A percentile compares a stretch with the other conserved stretches of the same genome.
Conservation (phyloP, 192 early-diverging fungal genomes). For the Entomortierella lignicola region DNA sequence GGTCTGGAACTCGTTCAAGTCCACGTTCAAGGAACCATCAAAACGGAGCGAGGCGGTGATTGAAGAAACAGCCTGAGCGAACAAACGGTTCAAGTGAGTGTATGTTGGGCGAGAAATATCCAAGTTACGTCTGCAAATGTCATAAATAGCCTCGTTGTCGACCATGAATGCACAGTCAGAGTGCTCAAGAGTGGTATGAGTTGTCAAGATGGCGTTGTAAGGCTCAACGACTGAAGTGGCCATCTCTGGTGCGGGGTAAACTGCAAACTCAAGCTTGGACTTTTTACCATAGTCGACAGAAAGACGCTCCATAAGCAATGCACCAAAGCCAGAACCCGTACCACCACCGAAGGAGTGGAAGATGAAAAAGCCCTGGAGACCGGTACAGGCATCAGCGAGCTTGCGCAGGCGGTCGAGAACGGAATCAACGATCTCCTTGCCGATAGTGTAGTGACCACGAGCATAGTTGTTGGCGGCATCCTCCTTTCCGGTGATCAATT, state of each 20-base stretch:
- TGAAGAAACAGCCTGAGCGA: constrained; percentile 99
- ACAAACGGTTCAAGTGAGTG: constrained; percentile 97
- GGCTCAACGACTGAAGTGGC: constrained; percentile 98
- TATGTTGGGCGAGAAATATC: constrained; percentile 97
- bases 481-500: constrained; percentile 99
- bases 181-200: constrained; percentile 99
- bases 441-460: constrained; percentile 99
- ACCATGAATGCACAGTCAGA: constrained; percentile 99
- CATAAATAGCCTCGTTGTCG: constrained; percentile 99
- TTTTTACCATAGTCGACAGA: constrained; percentile 99
- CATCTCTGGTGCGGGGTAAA: constrained; percentile 98
- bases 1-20: constrained; percentile 99
- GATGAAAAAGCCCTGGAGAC: constrained; percentile 98
- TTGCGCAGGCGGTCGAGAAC: constrained; percentile 98
- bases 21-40: constrained; percentile 98
- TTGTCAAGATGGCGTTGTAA: constrained; percentile 99
- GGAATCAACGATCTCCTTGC: constrained; percentile 97
- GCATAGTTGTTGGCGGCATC: constrained; percentile 99
- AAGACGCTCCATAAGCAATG: constrained; percentile 96
- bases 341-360: constrained; percentile 99
- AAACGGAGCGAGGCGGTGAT: constrained; percentile 99
- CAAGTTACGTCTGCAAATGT: constrained; percentile 98
- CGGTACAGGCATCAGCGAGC: constrained; percentile 97
- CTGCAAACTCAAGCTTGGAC: constrained; percentile 99
- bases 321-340: constrained; percentile 99